Conservation (phyloP, 2,329 filamentous ascomycete genomes). For the Neofusicoccum laricinum region DNA sequence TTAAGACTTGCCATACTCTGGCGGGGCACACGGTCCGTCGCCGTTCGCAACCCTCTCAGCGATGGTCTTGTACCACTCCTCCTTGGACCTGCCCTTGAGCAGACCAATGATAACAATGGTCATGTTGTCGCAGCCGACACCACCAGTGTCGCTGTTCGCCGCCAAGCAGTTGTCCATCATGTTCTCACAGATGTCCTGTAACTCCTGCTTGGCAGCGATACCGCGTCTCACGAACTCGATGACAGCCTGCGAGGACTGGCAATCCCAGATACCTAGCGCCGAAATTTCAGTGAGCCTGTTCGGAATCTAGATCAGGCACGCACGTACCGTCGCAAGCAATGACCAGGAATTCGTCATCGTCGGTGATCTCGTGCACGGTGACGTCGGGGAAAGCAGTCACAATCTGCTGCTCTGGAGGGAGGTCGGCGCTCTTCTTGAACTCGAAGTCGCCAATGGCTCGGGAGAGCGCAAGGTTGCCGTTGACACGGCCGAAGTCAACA, state of each 20-base stretch:
- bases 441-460: slow-evolving; percentile 98
- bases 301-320: slow-evolving; percentile 19
- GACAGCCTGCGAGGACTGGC: slow-evolving; percentile 95
- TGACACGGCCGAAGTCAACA: slow-evolving; percentile 97
- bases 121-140: slow-evolving; percentile 99
- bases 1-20: slow-evolving; percentile 91
- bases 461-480: slow-evolving; percentile 94
- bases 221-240: slow-evolving; percentile 95
- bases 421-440: slow-evolving; percentile 98
- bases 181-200: slow-evolving; percentile 96
- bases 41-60: slow-evolving; percentile 91
- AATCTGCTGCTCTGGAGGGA: slow-evolving; percentile 97
- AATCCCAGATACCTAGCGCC: slow-evolving; percentile 91
- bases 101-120: slow-evolving; percentile 92
- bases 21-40: slow-evolving; percentile 96
- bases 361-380: slow-evolving; percentile 80
- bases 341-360: slow-evolving; percentile 83
- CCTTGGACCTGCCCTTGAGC: slow-evolving; percentile 86
- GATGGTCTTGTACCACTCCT: slow-evolving; percentile 97
- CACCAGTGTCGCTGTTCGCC: slow-evolving; percentile 95
- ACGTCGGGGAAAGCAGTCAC: slow-evolving; percentile 97
- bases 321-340: slow-evolving; percentile 42
- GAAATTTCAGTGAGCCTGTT: slow-evolving; percentile 5
- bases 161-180: slow-evolving; percentile 99
- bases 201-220: slow-evolving; percentile 92